Evolutionary conservation across 116 monocot species (phyloP).

Genomic region (Iris pallida): DNA sequence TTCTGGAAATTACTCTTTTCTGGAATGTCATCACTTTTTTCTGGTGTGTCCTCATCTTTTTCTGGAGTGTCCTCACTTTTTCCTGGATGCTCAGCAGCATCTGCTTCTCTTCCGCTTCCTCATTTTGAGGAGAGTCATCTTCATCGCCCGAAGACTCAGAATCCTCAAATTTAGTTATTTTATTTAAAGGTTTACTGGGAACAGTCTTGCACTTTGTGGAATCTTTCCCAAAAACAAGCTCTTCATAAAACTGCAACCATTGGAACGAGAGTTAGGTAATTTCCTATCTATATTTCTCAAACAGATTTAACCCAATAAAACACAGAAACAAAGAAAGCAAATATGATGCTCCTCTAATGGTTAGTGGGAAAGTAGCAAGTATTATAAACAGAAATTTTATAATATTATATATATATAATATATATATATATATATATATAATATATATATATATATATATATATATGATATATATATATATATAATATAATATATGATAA

Average conservation of each 20-base stretch:
- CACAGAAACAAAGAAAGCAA: no score
- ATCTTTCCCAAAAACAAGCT: constrained; percentile 55
- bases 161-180: constrained; percentile 72
- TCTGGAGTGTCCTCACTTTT: constrained; percentile 14
- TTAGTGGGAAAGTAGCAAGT: no score
- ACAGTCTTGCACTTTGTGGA: constrained; percentile 16
- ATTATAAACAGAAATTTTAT: no score
- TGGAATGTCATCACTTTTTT: constrained; percentile 17
- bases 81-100: constrained; percentile 22
- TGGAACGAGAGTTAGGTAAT: neutral
- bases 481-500: no score
- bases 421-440: no score
- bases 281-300: no score
- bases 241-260: constrained; percentile 75
- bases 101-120: constrained; percentile 4
- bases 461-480: no score
- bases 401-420: no score
- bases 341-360: no score
- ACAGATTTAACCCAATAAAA: no score
- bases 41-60: constrained; percentile 26
- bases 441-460: no score
- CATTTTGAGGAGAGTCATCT: constrained; percentile 27
- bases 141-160: constrained; percentile 79
- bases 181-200: constrained; percentile 66
- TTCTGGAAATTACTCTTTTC: constrained; percentile 13